These are phyloP conservation scores for Medicago arabica DNA, from an alignment of 306 rosid genomes.

Conservation along the genomic window DNA sequence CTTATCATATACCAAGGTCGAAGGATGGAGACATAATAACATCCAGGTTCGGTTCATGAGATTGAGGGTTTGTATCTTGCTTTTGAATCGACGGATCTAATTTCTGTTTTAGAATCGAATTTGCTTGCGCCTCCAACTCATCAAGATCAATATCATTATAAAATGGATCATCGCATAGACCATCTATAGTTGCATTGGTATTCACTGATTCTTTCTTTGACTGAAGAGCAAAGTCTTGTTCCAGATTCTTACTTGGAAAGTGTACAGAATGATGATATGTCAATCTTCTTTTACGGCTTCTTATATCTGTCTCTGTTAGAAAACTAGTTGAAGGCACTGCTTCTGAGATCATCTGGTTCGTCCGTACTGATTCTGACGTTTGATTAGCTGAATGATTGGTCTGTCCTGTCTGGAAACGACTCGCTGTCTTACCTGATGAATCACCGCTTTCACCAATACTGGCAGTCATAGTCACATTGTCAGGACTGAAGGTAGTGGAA, in stretches of 20 bases:
- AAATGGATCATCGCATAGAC: constrained; percentile 68
- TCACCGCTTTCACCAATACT: constrained; percentile 53
- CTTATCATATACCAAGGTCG: constrained; percentile 80
- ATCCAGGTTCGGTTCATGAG: constrained; percentile 41
- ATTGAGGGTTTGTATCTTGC: constrained; percentile 45
- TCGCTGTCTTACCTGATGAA: constrained; percentile 50
- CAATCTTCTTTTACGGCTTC: constrained; percentile 61
- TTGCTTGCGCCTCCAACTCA: constrained; percentile 82
- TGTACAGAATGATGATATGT: constrained; percentile 53
- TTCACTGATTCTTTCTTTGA: constrained; percentile 52
- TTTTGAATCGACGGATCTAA: constrained; percentile 49
- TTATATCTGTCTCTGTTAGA: constrained; percentile 41
- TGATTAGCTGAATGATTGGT: constrained; percentile 46
- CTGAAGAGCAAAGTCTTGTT: constrained; percentile 58
- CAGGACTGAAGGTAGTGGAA: constrained; percentile 56
- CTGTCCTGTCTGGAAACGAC: constrained; percentile 45
- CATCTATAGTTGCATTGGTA: constrained; percentile 42
- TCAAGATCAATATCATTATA: constrained; percentile 76
- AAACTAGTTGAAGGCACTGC: constrained; percentile 49
- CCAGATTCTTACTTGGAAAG: constrained; percentile 68
- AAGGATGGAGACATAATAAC: constrained; percentile 67
- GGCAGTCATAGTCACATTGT: constrained; percentile 42
- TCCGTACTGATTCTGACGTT: constrained; percentile 44
- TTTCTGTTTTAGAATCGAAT: constrained; percentile 69
- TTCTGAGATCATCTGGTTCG: constrained; percentile 47